A percentile compares a stretch with the other conserved stretches of the same genome.
Evolutionary conservation across 352 stramenopile species (phyloP).

Genomic region (Phytophthora uliginosa): DNA sequence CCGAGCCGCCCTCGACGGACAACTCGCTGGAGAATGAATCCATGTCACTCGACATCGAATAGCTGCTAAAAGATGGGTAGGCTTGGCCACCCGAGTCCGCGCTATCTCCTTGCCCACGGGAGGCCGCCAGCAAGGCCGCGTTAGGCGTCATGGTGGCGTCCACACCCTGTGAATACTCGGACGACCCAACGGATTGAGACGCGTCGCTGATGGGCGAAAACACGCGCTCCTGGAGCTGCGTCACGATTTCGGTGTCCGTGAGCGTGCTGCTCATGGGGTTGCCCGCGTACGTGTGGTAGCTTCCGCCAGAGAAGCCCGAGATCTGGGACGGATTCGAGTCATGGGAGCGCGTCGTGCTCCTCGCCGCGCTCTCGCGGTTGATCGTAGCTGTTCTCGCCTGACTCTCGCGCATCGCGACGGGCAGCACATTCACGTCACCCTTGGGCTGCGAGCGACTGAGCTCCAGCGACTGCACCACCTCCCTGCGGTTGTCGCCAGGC

Average conservation of each 20-base stretch:
- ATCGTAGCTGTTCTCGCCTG: conserved; percentile 32
- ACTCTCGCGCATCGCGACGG: conserved; percentile 23
- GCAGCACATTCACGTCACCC: conserved; percentile 24
- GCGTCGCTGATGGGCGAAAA: conserved; percentile 53
- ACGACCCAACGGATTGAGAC: conserved; percentile 34
- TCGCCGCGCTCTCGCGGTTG: conserved; percentile 30
- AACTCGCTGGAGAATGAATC: conserved; percentile 57
- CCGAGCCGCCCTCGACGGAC: conserved; percentile 37
- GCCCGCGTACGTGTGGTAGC: conserved; percentile 55
- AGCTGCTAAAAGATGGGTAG: conserved; percentile 30
- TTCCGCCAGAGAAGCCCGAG: conserved; percentile 47
- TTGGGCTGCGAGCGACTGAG: conserved; percentile 42
- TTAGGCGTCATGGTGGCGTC: conserved; percentile 31
- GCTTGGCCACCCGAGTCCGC: conserved; percentile 12
- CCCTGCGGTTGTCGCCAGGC: conserved; percentile 39
- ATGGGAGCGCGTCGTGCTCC: conserved; percentile 28
- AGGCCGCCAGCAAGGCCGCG: conserved; percentile 12
- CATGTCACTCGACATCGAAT: conserved; percentile 41
- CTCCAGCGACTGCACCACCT: conserved; percentile 41
- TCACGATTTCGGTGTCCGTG: conserved; percentile 53
- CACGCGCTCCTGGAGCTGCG: conserved; percentile 34
- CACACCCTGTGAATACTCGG: conserved; percentile 44
- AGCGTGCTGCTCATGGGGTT: conserved; percentile 42
- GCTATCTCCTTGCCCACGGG: conserved; percentile 16
- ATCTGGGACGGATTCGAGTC: conserved; percentile 58